Conservation (phyloP, 495 filamentous ascomycete species). For the Beverwykella pulmonaria region DNA sequence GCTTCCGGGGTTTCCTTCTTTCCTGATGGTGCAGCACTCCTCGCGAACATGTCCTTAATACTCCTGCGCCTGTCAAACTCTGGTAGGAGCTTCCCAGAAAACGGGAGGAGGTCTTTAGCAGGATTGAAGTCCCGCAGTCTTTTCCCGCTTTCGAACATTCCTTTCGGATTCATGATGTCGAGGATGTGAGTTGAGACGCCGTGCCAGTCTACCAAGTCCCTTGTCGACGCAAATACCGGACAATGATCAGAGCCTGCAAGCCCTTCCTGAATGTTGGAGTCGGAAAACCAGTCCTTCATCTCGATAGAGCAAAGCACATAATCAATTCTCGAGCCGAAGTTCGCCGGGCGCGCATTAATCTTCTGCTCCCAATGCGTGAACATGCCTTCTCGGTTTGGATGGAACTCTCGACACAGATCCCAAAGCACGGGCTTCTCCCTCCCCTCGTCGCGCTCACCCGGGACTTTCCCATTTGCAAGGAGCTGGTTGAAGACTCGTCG, state of each 20-base stretch:
- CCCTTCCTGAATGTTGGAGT: conserved; percentile 94
- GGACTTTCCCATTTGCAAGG: conserved; percentile 69
- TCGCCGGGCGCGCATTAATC: conserved; percentile 85
- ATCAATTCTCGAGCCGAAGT: conserved; percentile 89
- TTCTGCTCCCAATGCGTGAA: conserved; percentile 93
- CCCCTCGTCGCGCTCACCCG: conserved; percentile 69
- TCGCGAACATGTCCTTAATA: conserved; percentile 90
- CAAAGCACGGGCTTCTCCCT: conserved; percentile 75
- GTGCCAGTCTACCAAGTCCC: conserved; percentile 59
- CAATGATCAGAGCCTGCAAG: conserved; percentile 96
- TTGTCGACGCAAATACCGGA: conserved; percentile 81
- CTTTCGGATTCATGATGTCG: conserved; percentile 80
- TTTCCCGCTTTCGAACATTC: conserved; percentile 71
- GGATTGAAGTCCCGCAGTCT: conserved; percentile 65
- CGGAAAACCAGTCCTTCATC: conserved; percentile 82
- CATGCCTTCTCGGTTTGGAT: conserved; percentile 81
- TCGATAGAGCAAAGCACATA: conserved; percentile 82
- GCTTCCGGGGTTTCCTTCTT: neutral
- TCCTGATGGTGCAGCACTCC: conserved; percentile 49
- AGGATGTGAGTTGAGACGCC: conserved; percentile 58
- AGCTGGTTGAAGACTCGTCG: conserved; percentile 84
- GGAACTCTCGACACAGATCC: conserved; percentile 85
- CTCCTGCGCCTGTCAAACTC: conserved; percentile 83
- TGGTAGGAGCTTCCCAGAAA: conserved; percentile 79
- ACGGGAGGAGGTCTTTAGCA: conserved; percentile 65